Evolutionary conservation across 176 grass and related monocot genomes (phyloP).

Genomic region (Triticum urartu): DNA sequence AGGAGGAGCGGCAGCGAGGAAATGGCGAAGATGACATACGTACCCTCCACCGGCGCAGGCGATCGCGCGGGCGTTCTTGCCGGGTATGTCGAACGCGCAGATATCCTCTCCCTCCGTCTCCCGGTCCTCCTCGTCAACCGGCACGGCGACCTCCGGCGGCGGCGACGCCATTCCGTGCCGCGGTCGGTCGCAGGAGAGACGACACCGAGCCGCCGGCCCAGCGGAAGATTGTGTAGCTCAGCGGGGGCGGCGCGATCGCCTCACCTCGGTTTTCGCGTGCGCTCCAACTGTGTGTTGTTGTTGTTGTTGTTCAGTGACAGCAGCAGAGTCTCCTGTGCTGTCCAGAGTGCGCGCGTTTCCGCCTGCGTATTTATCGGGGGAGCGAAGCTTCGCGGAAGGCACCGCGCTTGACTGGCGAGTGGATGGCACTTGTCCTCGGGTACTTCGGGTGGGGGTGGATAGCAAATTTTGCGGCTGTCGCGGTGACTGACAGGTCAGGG

Average conservation of each 20-base stretch:
- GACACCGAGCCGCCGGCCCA: not conserved
- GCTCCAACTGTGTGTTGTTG: not conserved
- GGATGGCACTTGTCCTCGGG: not conserved
- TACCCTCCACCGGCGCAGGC: slow-evolving; percentile 61
- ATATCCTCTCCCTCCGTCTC: not conserved
- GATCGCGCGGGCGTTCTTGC: slow-evolving; percentile 55
- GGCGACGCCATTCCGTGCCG: slow-evolving; percentile 5
- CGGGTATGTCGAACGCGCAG: slow-evolving; percentile 48
- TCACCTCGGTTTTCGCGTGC: slow-evolving; percentile 15
- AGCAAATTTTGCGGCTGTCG: not conserved
- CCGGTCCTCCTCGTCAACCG: not conserved
- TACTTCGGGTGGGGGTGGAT: too few relatives aligned
- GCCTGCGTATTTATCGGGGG: slow-evolving; percentile 11
- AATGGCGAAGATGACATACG: not conserved
- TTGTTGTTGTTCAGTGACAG: too few relatives aligned
- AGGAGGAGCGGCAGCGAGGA: not conserved
- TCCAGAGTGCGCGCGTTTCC: not conserved
- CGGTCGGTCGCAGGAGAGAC: too few relatives aligned
- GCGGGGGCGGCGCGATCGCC: not conserved
- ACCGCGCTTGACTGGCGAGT: not conserved
- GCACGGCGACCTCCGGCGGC: slow-evolving; percentile 8
- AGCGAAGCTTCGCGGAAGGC: not conserved
- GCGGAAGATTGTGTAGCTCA: not conserved
- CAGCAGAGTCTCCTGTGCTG: not conserved
- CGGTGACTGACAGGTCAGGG: not conserved